These are phyloP conservation scores for Colletotrichum sp. DNA, from an alignment of 2,329 filamentous ascomycete genomes.

Conservation along the genomic window DNA sequence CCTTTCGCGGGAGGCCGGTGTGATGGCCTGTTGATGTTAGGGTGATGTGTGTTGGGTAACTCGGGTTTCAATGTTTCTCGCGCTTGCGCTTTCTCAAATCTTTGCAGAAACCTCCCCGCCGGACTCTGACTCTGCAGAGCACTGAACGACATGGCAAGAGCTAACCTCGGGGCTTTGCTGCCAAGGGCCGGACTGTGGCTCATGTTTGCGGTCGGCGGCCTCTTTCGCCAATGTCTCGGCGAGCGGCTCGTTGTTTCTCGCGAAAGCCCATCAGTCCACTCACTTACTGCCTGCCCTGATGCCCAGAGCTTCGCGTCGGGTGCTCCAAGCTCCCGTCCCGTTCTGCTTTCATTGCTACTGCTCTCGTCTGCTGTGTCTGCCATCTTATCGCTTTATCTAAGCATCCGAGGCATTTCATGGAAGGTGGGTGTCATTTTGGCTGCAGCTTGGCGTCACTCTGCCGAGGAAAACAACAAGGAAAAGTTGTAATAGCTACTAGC, in stretches of 20 bases:
- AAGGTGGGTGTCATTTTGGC: neutral
- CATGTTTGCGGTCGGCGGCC: conserved; percentile 8
- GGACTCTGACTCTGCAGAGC: neutral
- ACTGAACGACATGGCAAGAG: neutral
- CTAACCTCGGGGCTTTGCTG: neutral
- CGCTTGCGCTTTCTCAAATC: neutral
- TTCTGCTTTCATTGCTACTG: neutral
- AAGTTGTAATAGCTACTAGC: neutral
- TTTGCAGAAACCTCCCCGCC: neutral
- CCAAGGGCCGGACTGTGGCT: conserved; percentile 15
- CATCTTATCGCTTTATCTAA: neutral
- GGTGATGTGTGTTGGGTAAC: neutral
- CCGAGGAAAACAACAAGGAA: neutral
- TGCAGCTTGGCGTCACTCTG: neutral
- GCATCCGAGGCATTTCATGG: neutral
- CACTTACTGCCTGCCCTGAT: neutral
- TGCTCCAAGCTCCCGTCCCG: neutral
- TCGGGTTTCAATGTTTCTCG: neutral
- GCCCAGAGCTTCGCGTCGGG: neutral
- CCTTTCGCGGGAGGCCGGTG: neutral
- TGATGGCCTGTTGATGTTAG: neutral
- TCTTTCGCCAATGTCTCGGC: conserved; percentile 12
- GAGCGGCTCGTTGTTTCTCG: neutral
- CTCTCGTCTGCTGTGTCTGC: neutral
- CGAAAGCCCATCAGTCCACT: neutral